A percentile compares a stretch with the other conserved stretches of the same genome.
Evolutionary conservation across 495 filamentous ascomycete species (phyloP).

Genomic region (Neurospora sp.): DNA sequence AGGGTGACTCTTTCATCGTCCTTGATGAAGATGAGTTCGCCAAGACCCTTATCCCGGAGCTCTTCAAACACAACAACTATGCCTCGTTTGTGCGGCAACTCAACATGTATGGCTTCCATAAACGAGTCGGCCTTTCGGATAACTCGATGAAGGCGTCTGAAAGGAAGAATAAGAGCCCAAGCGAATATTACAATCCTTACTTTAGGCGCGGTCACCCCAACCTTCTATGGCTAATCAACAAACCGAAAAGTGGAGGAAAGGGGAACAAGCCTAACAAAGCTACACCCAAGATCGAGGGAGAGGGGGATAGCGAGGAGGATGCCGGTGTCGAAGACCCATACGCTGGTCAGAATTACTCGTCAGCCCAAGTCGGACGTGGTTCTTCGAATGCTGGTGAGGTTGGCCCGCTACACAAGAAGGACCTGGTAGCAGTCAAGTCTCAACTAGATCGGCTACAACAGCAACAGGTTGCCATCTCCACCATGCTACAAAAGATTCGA

Average conservation of each 20-base stretch:
- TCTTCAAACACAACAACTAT: slow-evolving; percentile 99
- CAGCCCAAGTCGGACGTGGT: slow-evolving; percentile 8
- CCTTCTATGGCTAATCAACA: slow-evolving; percentile 94
- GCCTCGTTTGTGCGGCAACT: slow-evolving; percentile 96
- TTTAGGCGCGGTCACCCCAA: slow-evolving; percentile 91
- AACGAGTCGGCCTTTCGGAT: slow-evolving; percentile 92
- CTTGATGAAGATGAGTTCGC: slow-evolving; percentile 98
- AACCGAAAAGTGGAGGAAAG: slow-evolving; percentile 61
- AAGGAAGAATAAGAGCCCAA: slow-evolving; percentile 91
- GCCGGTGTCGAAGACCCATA: slow-evolving; percentile 29
- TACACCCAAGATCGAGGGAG: slow-evolving; percentile 55
- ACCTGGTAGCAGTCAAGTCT: slow-evolving; percentile 63
- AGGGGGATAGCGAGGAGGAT: slow-evolving; percentile 63
- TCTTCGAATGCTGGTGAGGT: slow-evolving; percentile 26
- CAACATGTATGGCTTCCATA: slow-evolving; percentile 99
- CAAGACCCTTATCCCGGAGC: slow-evolving; percentile 88
- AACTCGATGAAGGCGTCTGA: slow-evolving; percentile 97
- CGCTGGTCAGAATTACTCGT: slow-evolving; percentile 1
- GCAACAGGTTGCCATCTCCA: slow-evolving; percentile 75
- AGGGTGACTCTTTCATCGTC: slow-evolving; percentile 92
- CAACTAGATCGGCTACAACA: slow-evolving; percentile 73
- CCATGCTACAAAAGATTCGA: slow-evolving; percentile 63
- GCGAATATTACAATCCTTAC: slow-evolving; percentile 94
- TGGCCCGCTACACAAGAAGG: slow-evolving; percentile 57
- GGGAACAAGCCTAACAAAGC: slow-evolving; percentile 42